A percentile compares a stretch with the other conserved stretches of the same genome.
Conservation (phyloP, 768 basidiomycete genomes). For the Tremella mesenterica region DNA sequence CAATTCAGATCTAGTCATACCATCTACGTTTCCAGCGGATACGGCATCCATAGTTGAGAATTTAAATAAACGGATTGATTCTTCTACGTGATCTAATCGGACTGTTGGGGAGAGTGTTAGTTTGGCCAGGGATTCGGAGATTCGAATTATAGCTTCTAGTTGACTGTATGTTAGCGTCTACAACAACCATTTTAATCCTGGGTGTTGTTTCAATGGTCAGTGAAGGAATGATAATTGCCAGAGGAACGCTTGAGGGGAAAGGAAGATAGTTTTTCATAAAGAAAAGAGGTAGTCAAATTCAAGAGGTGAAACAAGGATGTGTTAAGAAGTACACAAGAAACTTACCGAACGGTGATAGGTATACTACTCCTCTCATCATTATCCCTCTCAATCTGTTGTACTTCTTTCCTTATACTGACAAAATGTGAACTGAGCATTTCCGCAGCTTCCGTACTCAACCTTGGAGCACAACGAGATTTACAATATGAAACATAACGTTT, state of each 20-base stretch:
- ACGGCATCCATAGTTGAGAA: slow-evolving; percentile 99
- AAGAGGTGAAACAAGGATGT: no score
- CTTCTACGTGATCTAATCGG: slow-evolving; percentile 87
- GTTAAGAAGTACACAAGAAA: slow-evolving; percentile 9
- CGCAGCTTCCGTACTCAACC: slow-evolving; percentile 83
- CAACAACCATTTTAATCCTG: no score
- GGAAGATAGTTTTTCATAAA: no score
- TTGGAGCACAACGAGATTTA: slow-evolving; percentile 85
- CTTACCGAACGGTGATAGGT: slow-evolving; percentile 91
- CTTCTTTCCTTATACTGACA: slow-evolving; percentile 81
- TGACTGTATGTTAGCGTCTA: slow-evolving; percentile 50
- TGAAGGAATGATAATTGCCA: no score
- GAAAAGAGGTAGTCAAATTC: no score
- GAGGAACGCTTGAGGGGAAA: no score
- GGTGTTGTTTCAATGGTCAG: no score
- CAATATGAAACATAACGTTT: slow-evolving; percentile 65
- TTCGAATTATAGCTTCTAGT: slow-evolving; percentile 97
- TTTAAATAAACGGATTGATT: slow-evolving; percentile 95
- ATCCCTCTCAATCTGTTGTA: slow-evolving; percentile 89
- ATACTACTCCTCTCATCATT: slow-evolving; percentile 97
- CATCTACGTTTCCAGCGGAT: slow-evolving; percentile 84
- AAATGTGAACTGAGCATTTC: slow-evolving; percentile 96
- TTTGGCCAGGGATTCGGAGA: slow-evolving; percentile 93
- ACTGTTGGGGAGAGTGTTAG: slow-evolving; percentile 80
- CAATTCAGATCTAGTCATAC: slow-evolving; percentile 77